Conservation (phyloP, 2,329 filamentous ascomycete species). For the Sodiomyces alkalinus region DNA sequence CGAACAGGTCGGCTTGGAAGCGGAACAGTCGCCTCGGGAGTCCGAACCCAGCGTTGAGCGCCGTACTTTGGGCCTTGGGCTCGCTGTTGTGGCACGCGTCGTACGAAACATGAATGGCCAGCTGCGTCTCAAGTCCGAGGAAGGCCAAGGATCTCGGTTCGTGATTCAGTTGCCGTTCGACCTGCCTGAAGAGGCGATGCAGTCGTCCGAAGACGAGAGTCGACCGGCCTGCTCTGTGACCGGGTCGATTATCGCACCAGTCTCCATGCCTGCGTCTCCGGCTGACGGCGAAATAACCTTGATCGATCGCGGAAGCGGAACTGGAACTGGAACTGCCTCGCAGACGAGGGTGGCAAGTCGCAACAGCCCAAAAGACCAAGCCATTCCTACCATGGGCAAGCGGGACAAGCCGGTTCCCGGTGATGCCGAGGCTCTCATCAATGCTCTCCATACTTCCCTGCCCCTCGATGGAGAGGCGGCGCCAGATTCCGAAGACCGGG, state of each 20-base stretch:
- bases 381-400: too few species aligned
- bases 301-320: conserved; percentile 32
- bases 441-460: conserved; percentile 52
- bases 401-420: too few species aligned
- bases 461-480: too few species aligned
- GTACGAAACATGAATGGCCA: conserved; percentile 87
- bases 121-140: conserved; percentile 67
- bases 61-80: conserved; percentile 58
- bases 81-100: conserved; percentile 78
- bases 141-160: conserved; percentile 70
- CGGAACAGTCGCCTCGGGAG: conserved; percentile 9
- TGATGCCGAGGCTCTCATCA: conserved; percentile 56
- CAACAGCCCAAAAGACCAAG: too few species aligned
- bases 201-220: conserved; percentile 9
- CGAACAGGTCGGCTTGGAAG: conserved; percentile 37
- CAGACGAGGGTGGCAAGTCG: too few species aligned
- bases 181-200: conserved; percentile 29
- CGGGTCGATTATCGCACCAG: conserved; percentile 14
- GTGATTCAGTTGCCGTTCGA: conserved; percentile 66
- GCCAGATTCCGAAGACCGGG: too few species aligned
- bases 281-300: conserved; percentile 44
- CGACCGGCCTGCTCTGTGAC: conserved; percentile 7
- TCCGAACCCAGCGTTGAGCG: too few species aligned
- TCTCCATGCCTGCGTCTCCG: conserved; percentile 15
- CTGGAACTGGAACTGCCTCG: too few species aligned